Evolutionary conservation across 768 basidiomycete genomes (phyloP).

Genomic region (Fistulinella prunicolor): DNA sequence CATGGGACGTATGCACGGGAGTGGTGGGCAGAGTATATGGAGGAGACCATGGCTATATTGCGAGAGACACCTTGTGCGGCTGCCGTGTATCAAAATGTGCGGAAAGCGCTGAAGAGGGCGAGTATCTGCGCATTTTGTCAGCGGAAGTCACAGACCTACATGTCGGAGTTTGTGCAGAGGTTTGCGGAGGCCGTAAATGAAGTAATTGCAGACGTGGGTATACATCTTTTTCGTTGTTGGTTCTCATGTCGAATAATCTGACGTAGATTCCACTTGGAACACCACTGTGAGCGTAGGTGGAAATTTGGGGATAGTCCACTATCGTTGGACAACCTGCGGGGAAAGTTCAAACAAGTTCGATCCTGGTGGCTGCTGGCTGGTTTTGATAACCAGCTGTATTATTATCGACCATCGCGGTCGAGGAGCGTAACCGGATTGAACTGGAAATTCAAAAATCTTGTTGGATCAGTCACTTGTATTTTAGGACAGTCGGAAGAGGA

Average conservation of each 20-base stretch:
- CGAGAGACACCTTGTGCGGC: slow-evolving; percentile 24
- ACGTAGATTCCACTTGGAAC: slow-evolving; percentile 21
- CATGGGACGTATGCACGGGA: slow-evolving; percentile 26
- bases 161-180: slow-evolving; percentile 21
- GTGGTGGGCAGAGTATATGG: slow-evolving; percentile 34
- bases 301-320: too few species aligned
- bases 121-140: slow-evolving; percentile 21
- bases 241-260: background rate
- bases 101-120: slow-evolving; percentile 18
- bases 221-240: background rate
- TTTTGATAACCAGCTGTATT: too few species aligned
- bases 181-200: slow-evolving; percentile 24
- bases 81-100: slow-evolving; percentile 14
- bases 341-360: too few species aligned
- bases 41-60: slow-evolving; percentile 18
- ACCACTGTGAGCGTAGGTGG: slow-evolving; percentile 9
- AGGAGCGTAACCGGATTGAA: too few species aligned
- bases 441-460: too few species aligned
- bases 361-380: too few species aligned
- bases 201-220: slow-evolving; percentile 19
- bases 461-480: too few species aligned
- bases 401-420: too few species aligned
- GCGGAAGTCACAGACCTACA: slow-evolving; percentile 12
- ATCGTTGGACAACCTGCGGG: too few species aligned
- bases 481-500: too few species aligned